phyloP scores from a whole-genome alignment of 2,329 filamentous ascomycete genomes.

The Talaromyces sp. region DNA sequence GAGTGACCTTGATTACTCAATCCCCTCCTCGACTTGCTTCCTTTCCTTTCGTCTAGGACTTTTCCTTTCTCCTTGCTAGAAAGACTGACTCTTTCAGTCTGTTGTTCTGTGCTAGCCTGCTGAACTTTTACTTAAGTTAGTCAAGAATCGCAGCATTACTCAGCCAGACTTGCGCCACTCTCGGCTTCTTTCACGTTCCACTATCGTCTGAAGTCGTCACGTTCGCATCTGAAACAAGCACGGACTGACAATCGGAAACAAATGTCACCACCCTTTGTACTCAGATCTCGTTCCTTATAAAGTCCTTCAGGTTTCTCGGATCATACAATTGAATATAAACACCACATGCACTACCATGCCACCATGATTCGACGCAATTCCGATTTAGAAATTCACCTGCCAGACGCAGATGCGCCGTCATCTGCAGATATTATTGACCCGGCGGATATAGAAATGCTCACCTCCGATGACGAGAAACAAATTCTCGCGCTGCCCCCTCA shows the following conservation, averaged over 20 bases:
- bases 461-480: slow-evolving; percentile 33
- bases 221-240: slow-evolving; percentile 20
- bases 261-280: background rate
- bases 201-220: slow-evolving; percentile 5
- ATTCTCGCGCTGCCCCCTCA: slow-evolving; percentile 55
- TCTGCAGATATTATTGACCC: slow-evolving; percentile 21
- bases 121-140: background rate
- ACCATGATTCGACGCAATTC: slow-evolving; percentile 42
- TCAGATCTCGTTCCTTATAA: slow-evolving; percentile 3
- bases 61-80: background rate
- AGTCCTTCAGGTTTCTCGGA: background rate
- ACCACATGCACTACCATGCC: slow-evolving; percentile 4
- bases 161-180: slow-evolving; percentile 10
- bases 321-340: background rate
- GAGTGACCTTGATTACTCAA: background rate
- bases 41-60: background rate
- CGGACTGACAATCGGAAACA: slow-evolving; percentile 10
- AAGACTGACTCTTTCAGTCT: background rate
- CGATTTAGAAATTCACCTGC: slow-evolving; percentile 40
- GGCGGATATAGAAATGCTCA: slow-evolving; percentile 43
- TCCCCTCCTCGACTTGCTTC: background rate
- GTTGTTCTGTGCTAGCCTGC: background rate
- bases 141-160: background rate
- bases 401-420: slow-evolving; percentile 32
- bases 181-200: slow-evolving; percentile 15